phyloP scores from a whole-genome alignment of 2,329 filamentous ascomycete genomes.

The Aureobasidium sp. region DNA sequence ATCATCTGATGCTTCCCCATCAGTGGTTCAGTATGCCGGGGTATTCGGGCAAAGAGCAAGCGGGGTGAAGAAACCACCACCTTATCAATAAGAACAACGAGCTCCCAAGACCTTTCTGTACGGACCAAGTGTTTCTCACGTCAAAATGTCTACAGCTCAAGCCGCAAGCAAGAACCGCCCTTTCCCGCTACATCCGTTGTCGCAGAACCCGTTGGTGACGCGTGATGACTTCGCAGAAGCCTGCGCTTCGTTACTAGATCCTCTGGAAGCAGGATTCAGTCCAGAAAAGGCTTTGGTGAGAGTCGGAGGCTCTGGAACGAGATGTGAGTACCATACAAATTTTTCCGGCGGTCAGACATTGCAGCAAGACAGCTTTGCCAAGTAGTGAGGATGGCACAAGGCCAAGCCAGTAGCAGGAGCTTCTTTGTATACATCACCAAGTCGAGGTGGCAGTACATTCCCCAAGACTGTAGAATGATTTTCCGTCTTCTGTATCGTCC shows the following conservation, averaged over 20 bases:
- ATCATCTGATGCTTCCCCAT: neutral
- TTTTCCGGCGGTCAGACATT: neutral
- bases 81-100: neutral
- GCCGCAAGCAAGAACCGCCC: conserved; percentile 33
- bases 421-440: neutral
- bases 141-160: conserved; percentile 15
- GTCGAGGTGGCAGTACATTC: neutral
- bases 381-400: neutral
- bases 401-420: neutral
- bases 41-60: neutral
- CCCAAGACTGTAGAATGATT: neutral
- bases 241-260: conserved; percentile 52
- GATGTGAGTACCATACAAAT: conserved; percentile 35
- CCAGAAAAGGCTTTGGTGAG: conserved; percentile 55
- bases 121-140: neutral
- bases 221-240: conserved; percentile 35
- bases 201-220: conserved; percentile 32
- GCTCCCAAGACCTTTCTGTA: neutral
- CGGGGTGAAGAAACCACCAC: neutral
- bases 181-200: conserved; percentile 34
- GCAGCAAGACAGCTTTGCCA: neutral
- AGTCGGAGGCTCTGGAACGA: conserved; percentile 61
- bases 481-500: neutral
- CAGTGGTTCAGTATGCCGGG: neutral
- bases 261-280: conserved; percentile 64